These are phyloP conservation scores for Phyllosticta citrichinensis DNA, from an alignment of 2,329 filamentous ascomycete species.

Conservation along the genomic window DNA sequence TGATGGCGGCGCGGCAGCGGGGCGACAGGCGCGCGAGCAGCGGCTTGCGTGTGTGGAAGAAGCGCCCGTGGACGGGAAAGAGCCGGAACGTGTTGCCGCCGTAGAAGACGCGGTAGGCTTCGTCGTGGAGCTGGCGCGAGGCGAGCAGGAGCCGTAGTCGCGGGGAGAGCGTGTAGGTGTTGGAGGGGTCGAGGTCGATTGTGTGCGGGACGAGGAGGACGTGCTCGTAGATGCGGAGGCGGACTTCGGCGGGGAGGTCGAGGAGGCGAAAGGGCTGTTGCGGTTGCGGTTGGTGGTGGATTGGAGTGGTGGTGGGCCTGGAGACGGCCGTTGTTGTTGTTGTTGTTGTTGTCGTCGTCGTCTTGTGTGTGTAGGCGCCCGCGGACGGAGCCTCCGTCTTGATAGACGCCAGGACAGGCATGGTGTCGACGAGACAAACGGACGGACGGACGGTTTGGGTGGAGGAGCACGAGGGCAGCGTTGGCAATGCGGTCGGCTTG, in stretches of 20 bases:
- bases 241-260: slow-evolving; percentile 43
- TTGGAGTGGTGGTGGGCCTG: neutral
- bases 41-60: slow-evolving; percentile 65
- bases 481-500: slow-evolving; percentile 1
- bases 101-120: slow-evolving; percentile 43
- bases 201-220: slow-evolving; percentile 42
- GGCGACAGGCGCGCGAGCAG: slow-evolving; percentile 56
- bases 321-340: neutral
- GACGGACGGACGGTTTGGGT: slow-evolving; percentile 13
- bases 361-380: neutral
- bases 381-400: neutral
- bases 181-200: slow-evolving; percentile 57
- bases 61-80: slow-evolving; percentile 43
- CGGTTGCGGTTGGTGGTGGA: neutral
- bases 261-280: slow-evolving; percentile 39
- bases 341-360: neutral
- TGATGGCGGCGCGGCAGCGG: slow-evolving; percentile 50
- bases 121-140: slow-evolving; percentile 40
- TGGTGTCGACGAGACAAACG: neutral
- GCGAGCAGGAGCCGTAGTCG: slow-evolving; percentile 58
- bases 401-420: slow-evolving; percentile 12
- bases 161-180: slow-evolving; percentile 50
- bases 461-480: slow-evolving; percentile 22
- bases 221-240: slow-evolving; percentile 39
- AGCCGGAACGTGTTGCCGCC: slow-evolving; percentile 43